Evolutionary conservation across 768 basidiomycete genomes (phyloP), one percentile per base, ranked within the genome.

Genomic region (Hericium erinaceus): DNA sequence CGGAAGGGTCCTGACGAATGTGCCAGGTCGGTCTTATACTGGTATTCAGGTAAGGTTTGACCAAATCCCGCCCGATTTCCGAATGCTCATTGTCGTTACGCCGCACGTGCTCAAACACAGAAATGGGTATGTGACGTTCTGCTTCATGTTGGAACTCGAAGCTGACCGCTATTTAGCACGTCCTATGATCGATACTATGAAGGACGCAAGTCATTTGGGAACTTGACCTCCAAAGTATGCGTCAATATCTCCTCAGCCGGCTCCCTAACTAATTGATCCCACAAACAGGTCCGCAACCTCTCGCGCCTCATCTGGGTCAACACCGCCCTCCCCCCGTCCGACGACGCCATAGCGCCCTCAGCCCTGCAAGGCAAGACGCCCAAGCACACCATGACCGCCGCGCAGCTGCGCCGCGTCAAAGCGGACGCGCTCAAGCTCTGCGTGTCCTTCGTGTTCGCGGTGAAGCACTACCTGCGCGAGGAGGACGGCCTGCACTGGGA

Each of bases 141-240:
- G 33, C 33, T 7, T 33, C 2, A 10, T 33, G 33, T 9, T 33
- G 33, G 22, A 57, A 22, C 4, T 13, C 11, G 24, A 37, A 3
- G 16, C 18, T 24, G 12, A 55, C 20, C 12, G n/a, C 26, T 13
- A 37, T 55, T 62, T 57, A 90, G 85, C 54, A 92, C 89, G 22
- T 91, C 89, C 8, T 93, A 92, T 64, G 89, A 92, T 64, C 84
- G 89, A 38, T 92, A 85, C 65, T 90, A 85, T 78, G 92, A 94
- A 74, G 94, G 93, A 51, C 78, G 94, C 62, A 95, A 89, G 69
- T 81, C 84, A 46, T 94, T 94, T 66, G 84, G 86, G 0, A 64
- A 81, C 8, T 68, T 95, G 57, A 82, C 79, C 11, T 80, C 90
- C 13, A 83, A 85, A 65, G 81, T 81, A 64, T 52, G 71, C 55